Conservation (phyloP, 192 early-diverging fungal genomes). For the Coemansia aciculifera region DNA sequence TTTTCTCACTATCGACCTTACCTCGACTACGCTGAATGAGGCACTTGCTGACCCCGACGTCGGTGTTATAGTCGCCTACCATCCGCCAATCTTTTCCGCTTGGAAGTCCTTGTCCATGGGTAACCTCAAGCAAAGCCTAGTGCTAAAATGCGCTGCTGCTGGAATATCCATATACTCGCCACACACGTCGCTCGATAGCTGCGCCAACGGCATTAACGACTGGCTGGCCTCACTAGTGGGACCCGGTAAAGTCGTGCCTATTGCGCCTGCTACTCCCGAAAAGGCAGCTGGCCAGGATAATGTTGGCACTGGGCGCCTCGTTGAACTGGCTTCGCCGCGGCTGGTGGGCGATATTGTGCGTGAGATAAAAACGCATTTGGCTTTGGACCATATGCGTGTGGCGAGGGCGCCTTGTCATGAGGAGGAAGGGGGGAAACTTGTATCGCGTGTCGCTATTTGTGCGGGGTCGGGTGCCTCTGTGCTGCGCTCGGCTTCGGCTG, state of each 20-base stretch:
- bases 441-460: constrained; percentile 84
- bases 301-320: constrained; percentile 32
- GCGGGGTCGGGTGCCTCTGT: constrained; percentile 84
- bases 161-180: constrained; percentile 89
- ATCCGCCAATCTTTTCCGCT: constrained; percentile 86
- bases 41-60: constrained; percentile 71
- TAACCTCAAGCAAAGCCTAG: constrained; percentile 79
- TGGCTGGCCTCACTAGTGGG: constrained; percentile 74
- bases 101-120: constrained; percentile 75
- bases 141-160: constrained; percentile 77
- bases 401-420: constrained; percentile 63
- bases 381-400: constrained; percentile 71
- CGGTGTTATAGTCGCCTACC: constrained; percentile 90
- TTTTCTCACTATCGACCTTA: constrained; percentile 92
- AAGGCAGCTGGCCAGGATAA: constrained; percentile 41
- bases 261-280: constrained; percentile 33
- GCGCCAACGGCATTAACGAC: constrained; percentile 80
- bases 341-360: constrained; percentile 23
- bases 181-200: constrained; percentile 87
- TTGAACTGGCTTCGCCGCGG: constrained; percentile 31
- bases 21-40: constrained; percentile 72
- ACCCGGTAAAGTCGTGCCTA: constrained; percentile 29
- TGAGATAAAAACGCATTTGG: constrained; percentile 54
- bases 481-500: constrained; percentile 48
- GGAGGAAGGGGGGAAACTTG: constrained; percentile 33